phyloP scores from a whole-genome alignment of 2,329 filamentous ascomycete genomes.

The Paecilomyces sp. region DNA sequence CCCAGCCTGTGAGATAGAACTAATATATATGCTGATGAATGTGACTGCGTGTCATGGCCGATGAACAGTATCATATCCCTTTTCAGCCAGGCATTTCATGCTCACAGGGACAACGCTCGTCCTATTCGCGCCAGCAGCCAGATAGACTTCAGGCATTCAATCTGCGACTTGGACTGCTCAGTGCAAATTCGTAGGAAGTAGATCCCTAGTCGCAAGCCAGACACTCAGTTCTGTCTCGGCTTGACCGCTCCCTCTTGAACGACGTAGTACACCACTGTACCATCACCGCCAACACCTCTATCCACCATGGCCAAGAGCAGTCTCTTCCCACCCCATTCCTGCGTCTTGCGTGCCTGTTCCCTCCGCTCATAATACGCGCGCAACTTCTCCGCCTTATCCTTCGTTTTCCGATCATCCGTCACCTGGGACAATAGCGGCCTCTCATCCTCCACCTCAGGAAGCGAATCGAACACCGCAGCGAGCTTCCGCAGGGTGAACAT shows the following conservation, averaged over 20 bases:
- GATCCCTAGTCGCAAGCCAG: background rate
- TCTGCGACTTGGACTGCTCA: background rate
- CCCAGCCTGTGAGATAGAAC: background rate
- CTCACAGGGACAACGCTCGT: background rate
- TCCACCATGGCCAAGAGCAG: conserved; percentile 52
- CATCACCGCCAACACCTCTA: conserved; percentile 44
- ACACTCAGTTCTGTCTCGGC: conserved; percentile 53
- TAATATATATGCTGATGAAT: background rate
- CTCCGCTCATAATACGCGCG: conserved; percentile 24
- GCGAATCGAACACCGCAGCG: conserved; percentile 50
- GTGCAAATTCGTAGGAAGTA: background rate
- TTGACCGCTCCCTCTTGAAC: conserved; percentile 59
- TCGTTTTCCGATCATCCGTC: conserved; percentile 10
- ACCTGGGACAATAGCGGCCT: conserved; percentile 1
- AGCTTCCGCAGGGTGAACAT: conserved; percentile 52
- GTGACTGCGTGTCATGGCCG: background rate
- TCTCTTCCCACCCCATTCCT: conserved; percentile 45
- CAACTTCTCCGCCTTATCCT: conserved; percentile 20
- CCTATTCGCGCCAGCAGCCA: background rate
- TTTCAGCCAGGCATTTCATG: background rate
- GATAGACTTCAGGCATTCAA: background rate
- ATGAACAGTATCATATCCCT: background rate
- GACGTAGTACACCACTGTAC: conserved; percentile 60
- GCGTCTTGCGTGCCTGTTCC: conserved; percentile 14
- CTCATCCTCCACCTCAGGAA: conserved; percentile 22